Conservation (phyloP, 2,329 filamentous ascomycete genomes). For the Macrophomina pseudophaseolina region DNA sequence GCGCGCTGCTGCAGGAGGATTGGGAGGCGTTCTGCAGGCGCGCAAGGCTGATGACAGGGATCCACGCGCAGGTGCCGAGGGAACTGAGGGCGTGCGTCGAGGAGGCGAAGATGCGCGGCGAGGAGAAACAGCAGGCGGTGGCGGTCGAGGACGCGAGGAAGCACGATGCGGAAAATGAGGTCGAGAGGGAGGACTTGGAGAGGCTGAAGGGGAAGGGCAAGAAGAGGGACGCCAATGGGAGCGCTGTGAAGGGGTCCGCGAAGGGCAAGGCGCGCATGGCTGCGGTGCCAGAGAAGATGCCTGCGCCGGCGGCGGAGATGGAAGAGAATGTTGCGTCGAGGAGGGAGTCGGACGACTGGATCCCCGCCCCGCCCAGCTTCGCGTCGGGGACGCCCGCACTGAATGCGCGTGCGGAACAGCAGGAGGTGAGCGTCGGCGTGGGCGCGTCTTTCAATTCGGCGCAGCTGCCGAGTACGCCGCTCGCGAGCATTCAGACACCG, state of each 20-base stretch:
- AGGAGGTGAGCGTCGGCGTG: slow-evolving; percentile 35
- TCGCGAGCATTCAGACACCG: slow-evolving; percentile 7
- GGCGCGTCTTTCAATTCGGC: slow-evolving; percentile 25
- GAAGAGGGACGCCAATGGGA: slow-evolving; percentile 33
- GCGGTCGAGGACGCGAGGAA: slow-evolving; percentile 30
- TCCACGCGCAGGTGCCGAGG: slow-evolving; percentile 61
- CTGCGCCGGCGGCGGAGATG: slow-evolving; percentile 19
- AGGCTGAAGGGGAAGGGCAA: slow-evolving; percentile 32
- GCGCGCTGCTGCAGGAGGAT: slow-evolving; percentile 63
- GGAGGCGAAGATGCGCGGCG: slow-evolving; percentile 61
- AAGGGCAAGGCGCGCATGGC: slow-evolving; percentile 30
- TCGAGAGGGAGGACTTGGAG: slow-evolving; percentile 28
- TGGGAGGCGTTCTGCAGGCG: slow-evolving; percentile 62
- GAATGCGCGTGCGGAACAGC: slow-evolving; percentile 1
- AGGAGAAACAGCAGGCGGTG: slow-evolving; percentile 33
- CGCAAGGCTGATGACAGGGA: slow-evolving; percentile 65
- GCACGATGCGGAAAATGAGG: slow-evolving; percentile 29
- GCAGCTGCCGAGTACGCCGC: slow-evolving; percentile 30
- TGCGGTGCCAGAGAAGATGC: slow-evolving; percentile 19
- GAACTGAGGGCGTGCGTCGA: slow-evolving; percentile 51
- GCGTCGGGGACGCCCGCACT: slow-evolving; percentile 31
- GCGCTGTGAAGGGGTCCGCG: slow-evolving; percentile 29
- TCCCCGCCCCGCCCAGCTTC: slow-evolving; percentile 38
- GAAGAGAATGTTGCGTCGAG: slow-evolving; percentile 40
- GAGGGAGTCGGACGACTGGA: slow-evolving; percentile 39